phyloP scores from a whole-genome alignment of 441 rosid species.

The Francoa sonchifolia region DNA sequence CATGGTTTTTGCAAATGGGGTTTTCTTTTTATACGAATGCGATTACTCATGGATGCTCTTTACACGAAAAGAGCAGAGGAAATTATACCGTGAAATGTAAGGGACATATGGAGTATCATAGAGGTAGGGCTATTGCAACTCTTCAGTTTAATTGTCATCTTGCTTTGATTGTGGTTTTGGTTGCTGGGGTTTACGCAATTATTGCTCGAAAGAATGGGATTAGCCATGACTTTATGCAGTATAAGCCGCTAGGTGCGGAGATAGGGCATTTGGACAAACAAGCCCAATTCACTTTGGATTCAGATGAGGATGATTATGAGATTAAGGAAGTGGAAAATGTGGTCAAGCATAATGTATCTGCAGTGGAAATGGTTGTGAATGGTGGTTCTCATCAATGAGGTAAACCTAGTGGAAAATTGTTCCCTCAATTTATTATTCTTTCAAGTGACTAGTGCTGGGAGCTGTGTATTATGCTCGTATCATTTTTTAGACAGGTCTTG shows the following conservation, averaged over 20 bases:
- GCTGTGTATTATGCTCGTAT: no score
- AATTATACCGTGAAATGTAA: slow-evolving; percentile 66
- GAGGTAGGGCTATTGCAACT: slow-evolving; percentile 80
- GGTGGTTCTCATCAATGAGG: slow-evolving; percentile 46
- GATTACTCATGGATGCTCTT: slow-evolving; percentile 56
- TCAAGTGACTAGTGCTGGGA: no score
- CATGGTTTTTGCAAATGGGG: slow-evolving; percentile 88
- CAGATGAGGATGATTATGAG: slow-evolving; percentile 27
- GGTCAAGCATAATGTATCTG: slow-evolving; percentile 17
- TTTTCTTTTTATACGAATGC: slow-evolving; percentile 55
- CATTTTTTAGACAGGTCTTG: no score
- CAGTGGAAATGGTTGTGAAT: slow-evolving; percentile 30
- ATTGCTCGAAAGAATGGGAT: slow-evolving; percentile 31
- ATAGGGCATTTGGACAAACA: slow-evolving; percentile 30
- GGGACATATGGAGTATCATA: slow-evolving; percentile 66
- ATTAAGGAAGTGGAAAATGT: slow-evolving; percentile 26
- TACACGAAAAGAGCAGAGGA: slow-evolving; percentile 60
- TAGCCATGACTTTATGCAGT: slow-evolving; percentile 23
- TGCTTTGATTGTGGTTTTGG: slow-evolving; percentile 51
- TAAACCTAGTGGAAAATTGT: no score
- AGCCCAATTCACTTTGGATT: slow-evolving; percentile 52
- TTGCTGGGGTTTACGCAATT: slow-evolving; percentile 33
- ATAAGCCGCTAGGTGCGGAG: slow-evolving; percentile 63
- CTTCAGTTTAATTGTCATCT: slow-evolving; percentile 88
- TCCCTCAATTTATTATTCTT: no score